Evolutionary conservation across 2,329 filamentous ascomycete species (phyloP), one percentile per base, ranked within the genome.

Genomic region (Truncatella angustata): DNA sequence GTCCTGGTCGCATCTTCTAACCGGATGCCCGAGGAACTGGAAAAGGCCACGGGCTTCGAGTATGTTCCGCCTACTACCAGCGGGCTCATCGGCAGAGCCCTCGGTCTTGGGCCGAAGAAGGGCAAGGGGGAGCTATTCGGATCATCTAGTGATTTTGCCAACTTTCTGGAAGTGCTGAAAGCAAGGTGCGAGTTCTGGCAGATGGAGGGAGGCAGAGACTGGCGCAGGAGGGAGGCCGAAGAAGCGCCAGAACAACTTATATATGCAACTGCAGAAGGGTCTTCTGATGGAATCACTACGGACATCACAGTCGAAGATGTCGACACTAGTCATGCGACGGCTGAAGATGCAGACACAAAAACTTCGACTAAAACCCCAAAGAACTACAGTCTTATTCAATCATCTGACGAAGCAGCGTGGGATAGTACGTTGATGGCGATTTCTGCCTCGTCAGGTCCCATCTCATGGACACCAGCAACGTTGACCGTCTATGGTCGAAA

Each of bases 101-200:
- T 81, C 24, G 76, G 74, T 4, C 63, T 74, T 4, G 61, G 73
- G 49, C 62, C 60, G 59, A 39, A 52, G 24, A 60, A 66, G 50
- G 58, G 64, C 24, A 72, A 66, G 52, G 75, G 80, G 5, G 78
- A 80, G 44, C 65, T 85, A 36, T 84, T 79, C 60, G 79, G 81
- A 1, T 73, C 80, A 35, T 80, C 81, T 42, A 87, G 86, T 50
- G 89, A 93, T 63, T 93, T 92, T 72, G 81, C 86, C 2, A 78
- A 79, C 2, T 93, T 94, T 56, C 72, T 93, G 9, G 86, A 91
- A 39, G 84, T 93, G 0, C 66, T 93, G 32, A 88, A 87, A 64
- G 86, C 87, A 9, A 77, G 89, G 50, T 93, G 90, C 63, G 88
- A 93, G 60, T 85, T 92, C 46, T 92, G 88, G 87, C 86, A 92